These are phyloP conservation scores for Piloderma croceum DNA, from an alignment of 768 basidiomycete genomes.

Conservation along the genomic window DNA sequence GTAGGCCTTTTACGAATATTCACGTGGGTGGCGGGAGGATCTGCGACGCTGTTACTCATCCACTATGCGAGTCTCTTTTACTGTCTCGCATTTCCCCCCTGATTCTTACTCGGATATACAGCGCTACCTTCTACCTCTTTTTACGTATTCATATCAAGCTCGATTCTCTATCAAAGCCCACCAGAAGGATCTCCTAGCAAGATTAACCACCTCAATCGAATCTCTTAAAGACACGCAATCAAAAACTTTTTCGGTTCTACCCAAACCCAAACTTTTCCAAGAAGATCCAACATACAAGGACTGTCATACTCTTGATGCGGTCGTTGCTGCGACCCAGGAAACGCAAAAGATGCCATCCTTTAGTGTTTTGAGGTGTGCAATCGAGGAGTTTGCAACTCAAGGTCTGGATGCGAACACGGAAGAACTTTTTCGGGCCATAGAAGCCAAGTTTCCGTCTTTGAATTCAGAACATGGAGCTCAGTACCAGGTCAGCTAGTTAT, in stretches of 20 bases:
- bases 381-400: conserved; percentile 56
- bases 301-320: conserved; percentile 41
- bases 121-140: conserved; percentile 66
- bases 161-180: conserved; percentile 57
- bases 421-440: conserved; percentile 54
- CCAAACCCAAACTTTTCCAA: conserved; percentile 43
- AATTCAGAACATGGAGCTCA: conserved; percentile 41
- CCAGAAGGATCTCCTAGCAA: conserved; percentile 50
- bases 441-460: conserved; percentile 56
- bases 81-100: conserved; percentile 7
- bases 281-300: conserved; percentile 41
- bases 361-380: conserved; percentile 58
- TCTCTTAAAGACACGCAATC: conserved; percentile 50
- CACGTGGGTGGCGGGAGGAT: conserved; percentile 62
- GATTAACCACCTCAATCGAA: conserved; percentile 51
- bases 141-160: conserved; percentile 53
- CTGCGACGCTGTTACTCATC: conserved; percentile 49
- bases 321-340: conserved; percentile 22
- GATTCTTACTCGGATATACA: conserved; percentile 22
- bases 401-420: conserved; percentile 51
- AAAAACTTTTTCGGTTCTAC: conserved; percentile 52
- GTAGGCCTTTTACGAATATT: conserved; percentile 55
- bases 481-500: conserved; percentile 44
- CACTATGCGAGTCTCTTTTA: conserved; percentile 52
- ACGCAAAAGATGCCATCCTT: conserved; percentile 37